phyloP scores from a whole-genome alignment of 352 stramenopile species.

The Hyaloperonospora arabidopsidis region DNA sequence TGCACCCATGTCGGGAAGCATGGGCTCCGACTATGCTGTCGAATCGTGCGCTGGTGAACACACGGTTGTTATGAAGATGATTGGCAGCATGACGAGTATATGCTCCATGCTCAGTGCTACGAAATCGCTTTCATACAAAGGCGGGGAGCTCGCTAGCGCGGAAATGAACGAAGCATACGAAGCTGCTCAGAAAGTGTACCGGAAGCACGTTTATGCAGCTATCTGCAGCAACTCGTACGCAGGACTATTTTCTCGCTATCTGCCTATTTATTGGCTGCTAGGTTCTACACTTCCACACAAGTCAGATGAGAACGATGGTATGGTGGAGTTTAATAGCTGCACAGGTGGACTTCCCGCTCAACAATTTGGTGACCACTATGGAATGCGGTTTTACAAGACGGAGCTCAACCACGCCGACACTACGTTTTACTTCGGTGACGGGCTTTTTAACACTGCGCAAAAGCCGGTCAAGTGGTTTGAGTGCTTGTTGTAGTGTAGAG shows the following conservation, averaged over 20 bases:
- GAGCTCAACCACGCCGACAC: slow-evolving; percentile 62
- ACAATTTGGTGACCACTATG: slow-evolving; percentile 37
- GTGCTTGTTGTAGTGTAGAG: slow-evolving; percentile 40
- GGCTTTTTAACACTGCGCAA: slow-evolving; percentile 34
- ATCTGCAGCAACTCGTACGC: slow-evolving; percentile 38
- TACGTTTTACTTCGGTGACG: slow-evolving; percentile 52
- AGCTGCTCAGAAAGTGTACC: slow-evolving; percentile 29
- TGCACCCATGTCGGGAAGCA: slow-evolving; percentile 37
- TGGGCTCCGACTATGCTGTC: slow-evolving; percentile 41
- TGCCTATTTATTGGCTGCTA: slow-evolving; percentile 23
- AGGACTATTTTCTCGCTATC: slow-evolving; percentile 34
- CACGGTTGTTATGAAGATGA: slow-evolving; percentile 19
- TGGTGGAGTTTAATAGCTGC: slow-evolving; percentile 60
- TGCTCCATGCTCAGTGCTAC: slow-evolving; percentile 26
- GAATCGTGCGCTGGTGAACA: slow-evolving; percentile 26
- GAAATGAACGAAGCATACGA: slow-evolving; percentile 22
- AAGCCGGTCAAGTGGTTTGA: slow-evolving; percentile 71
- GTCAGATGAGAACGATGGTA: slow-evolving; percentile 30
- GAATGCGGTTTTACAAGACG: slow-evolving; percentile 44
- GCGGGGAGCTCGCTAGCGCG: slow-evolving; percentile 11
- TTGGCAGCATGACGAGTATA: slow-evolving; percentile 30
- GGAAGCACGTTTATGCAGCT: slow-evolving; percentile 24
- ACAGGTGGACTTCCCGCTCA: slow-evolving; percentile 24
- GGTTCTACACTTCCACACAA: slow-evolving; percentile 29
- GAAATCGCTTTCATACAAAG: slow-evolving; percentile 38